A percentile compares a stretch with the other conserved stretches of the same genome.
These are phyloP conservation scores for Penicillium capsulatum DNA, from an alignment of 2,329 filamentous ascomycete species.

Conservation along the genomic window DNA sequence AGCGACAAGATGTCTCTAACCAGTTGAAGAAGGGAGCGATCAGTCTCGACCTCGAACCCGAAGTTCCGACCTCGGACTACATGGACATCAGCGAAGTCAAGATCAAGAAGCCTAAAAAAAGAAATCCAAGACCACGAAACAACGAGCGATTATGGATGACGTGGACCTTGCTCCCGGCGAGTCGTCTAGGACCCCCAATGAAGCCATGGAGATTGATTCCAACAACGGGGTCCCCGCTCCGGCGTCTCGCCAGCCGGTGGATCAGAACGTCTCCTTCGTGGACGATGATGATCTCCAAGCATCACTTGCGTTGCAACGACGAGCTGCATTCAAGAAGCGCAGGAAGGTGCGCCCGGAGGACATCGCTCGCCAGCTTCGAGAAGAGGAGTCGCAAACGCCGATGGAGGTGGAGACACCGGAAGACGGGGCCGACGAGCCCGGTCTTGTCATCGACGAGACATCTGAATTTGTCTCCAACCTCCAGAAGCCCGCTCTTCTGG, in stretches of 20 bases:
- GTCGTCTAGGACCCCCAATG: constrained; percentile 35
- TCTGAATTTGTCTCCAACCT: constrained; percentile 90
- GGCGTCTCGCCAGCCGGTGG: constrained; percentile 58
- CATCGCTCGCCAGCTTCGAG: constrained; percentile 71
- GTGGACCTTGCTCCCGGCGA: constrained; percentile 51
- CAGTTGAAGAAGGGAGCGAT: constrained; percentile 65
- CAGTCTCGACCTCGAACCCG: constrained; percentile 67
- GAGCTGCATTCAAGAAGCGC: constrained; percentile 81
- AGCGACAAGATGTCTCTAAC: constrained; percentile 51
- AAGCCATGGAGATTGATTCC: constrained; percentile 73
- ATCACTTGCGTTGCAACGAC: constrained; percentile 75
- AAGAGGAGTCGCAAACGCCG: constrained; percentile 53
- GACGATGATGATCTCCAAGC: constrained; percentile 93
- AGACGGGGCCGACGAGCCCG: constrained; percentile 52
- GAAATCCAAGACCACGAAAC: constrained; percentile 70
- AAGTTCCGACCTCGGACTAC: constrained; percentile 76
- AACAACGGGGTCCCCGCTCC: constrained; percentile 39
- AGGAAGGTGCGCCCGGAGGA: constrained; percentile 85
- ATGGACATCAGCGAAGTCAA: constrained; percentile 82
- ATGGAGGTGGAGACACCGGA: constrained; percentile 59
- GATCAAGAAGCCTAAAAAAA: constrained; percentile 89
- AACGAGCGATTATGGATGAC: constrained; percentile 59
- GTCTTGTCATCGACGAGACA: constrained; percentile 91
- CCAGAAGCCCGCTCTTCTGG: constrained; percentile 59
- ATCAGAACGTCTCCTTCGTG: constrained; percentile 65